Evolutionary conservation across 495 filamentous ascomycete genomes (phyloP).

Genomic region (Neurospora sp.): DNA sequence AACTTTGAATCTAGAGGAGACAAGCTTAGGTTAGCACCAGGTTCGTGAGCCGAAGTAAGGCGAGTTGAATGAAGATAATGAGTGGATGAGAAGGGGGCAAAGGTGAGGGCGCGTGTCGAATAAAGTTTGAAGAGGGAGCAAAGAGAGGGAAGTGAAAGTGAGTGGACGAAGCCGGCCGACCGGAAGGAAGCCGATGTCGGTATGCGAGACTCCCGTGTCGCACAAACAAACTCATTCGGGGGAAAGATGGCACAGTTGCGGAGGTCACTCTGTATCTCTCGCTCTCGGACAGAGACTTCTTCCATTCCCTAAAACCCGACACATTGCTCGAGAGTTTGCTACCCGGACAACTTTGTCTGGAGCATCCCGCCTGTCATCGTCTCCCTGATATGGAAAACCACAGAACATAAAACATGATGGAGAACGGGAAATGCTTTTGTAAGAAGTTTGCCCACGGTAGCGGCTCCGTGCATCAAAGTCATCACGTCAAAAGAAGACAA

Average conservation of each 20-base stretch:
- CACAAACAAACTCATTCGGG: not conserved
- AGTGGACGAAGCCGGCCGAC: not conserved
- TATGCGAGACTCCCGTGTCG: not conserved
- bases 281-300: not conserved
- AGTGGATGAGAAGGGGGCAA: not conserved
- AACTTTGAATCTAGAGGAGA: slow-evolving; percentile 59
- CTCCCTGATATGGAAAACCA: not conserved
- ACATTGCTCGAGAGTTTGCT: not conserved
- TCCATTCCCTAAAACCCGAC: not conserved
- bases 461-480: not conserved
- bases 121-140: not conserved
- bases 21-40: slow-evolving; percentile 2
- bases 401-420: not conserved
- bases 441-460: not conserved
- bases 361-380: not conserved
- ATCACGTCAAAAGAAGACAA: not conserved
- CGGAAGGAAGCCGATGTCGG: not conserved
- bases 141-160: not conserved
- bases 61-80: not conserved
- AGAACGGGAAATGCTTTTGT: not conserved
- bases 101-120: not conserved
- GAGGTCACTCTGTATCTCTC: not conserved
- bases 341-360: not conserved
- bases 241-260: not conserved
- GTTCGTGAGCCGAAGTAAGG: not conserved